Percentiles rank a stretch among this genome's conserved stretches.
phyloP scores from a whole-genome alignment of 2,329 filamentous ascomycete genomes.

The Clonostachys sp. region DNA sequence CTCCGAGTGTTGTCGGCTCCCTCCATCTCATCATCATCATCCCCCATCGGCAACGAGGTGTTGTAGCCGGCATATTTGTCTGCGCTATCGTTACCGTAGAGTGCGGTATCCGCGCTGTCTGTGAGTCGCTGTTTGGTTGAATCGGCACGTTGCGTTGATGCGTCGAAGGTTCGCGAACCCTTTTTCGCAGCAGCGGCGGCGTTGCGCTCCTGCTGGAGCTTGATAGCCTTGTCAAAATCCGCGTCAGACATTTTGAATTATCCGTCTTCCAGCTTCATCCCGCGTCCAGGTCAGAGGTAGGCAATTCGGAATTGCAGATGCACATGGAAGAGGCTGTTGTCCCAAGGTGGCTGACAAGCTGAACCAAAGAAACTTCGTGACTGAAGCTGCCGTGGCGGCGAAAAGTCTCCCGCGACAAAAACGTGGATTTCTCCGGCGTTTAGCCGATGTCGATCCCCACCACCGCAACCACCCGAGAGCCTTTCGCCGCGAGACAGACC shows the following conservation, averaged over 20 bases:
- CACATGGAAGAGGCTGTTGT: conserved; percentile 20
- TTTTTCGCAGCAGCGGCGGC: conserved; percentile 73
- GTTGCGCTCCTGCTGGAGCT: conserved; percentile 91
- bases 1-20: conserved; percentile 70
- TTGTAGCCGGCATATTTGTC: conserved; percentile 90
- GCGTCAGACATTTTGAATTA: conserved; percentile 62
- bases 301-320: conserved; percentile 24
- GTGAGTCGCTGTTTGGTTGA: conserved; percentile 89
- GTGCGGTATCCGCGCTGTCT: conserved; percentile 80
- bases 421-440: too few relatives aligned
- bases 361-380: conserved; percentile 12
- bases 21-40: conserved; percentile 73
- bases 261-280: conserved; percentile 29
- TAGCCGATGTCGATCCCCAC: conserved; percentile 24
- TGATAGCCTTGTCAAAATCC: conserved; percentile 83
- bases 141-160: conserved; percentile 76
- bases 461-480: not conserved
- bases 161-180: conserved; percentile 74
- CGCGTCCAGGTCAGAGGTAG: conserved; percentile 31
- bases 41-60: conserved; percentile 76
- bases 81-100: conserved; percentile 74
- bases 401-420: conserved; percentile 16
- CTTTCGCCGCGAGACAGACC: not conserved
- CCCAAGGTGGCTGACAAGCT: conserved; percentile 7
- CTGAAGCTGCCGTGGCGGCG: conserved; percentile 15